Evolutionary conservation across 495 filamentous ascomycete genomes (phyloP), one percentile per base, ranked within the genome.

Genomic region (Aspergillus bridgeri): DNA sequence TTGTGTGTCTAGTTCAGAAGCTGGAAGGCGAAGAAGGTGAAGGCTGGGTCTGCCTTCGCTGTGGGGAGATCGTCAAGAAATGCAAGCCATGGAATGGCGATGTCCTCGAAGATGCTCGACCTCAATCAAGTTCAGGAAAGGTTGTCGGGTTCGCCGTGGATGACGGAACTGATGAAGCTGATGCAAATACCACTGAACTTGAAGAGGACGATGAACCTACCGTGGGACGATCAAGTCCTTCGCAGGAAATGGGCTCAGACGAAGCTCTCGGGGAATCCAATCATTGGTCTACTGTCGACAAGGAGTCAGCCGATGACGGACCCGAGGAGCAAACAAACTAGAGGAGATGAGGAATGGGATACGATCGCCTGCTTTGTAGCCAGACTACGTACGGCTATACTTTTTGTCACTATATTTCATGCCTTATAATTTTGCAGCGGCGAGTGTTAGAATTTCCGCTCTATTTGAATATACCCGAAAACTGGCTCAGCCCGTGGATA

Each of bases 1-100:
- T 93, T 63, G 89, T 95, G n/a, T 99, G 94, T 70, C 71, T 98
- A n/a, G 91, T 93, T 3, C 88, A 90, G 42, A 85, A 89, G 56
- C 73, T 99, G 9, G 94, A 96, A 67, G 84, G 86, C 3, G 95
- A 98, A 71, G 94, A 97, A 63, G 94, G 93, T 6, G 92, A 98
- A 61, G 94, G 92, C 4, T 99, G 93, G 93, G 74, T 82, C n/a
- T 99, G 94, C 74, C 76, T 99, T 22, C 82, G 95, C 21, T 99
- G 94, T 66, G 92, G 92, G 1, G 88, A 89, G 61, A 51, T 88
- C 42, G 83, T 95, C 18, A 94, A 89, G 69, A 88, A 95, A 69
- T 97, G 94, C 70, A 87, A 86, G 62, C 92, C 94, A 7, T 99
- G 94, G 95, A 83, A 78, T 60, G 94, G 94, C 2, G 95, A 96